phyloP scores from a whole-genome alignment of 768 basidiomycete genomes.

The Rhizopogon sp. region DNA sequence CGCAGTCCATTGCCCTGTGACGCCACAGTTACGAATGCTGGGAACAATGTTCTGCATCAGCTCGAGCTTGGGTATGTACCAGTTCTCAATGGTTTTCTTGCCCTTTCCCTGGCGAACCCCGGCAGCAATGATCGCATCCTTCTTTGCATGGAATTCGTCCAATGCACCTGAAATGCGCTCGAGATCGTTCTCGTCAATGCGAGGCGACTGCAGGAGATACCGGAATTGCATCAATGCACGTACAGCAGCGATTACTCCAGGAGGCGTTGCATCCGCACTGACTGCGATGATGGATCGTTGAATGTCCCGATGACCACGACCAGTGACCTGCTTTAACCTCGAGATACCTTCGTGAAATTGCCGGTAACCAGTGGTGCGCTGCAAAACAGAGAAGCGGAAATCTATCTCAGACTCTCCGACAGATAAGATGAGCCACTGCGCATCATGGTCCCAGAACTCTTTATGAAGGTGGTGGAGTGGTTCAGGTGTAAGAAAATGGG shows the following conservation, averaged over 20 bases:
- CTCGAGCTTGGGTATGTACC: constrained; percentile 38
- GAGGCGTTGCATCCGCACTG: constrained; percentile 28
- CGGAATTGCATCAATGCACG: constrained; percentile 32
- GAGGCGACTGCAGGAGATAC: constrained; percentile 28
- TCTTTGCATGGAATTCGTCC: constrained; percentile 24
- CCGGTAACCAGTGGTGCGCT: constrained; percentile 12
- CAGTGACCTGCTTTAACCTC: too few species aligned
- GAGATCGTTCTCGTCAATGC: too few species aligned
- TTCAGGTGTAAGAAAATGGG: constrained; percentile 30
- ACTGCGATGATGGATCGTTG: too few species aligned
- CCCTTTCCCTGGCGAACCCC: constrained; percentile 20
- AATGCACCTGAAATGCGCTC: too few species aligned
- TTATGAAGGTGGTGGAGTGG: constrained; percentile 37
- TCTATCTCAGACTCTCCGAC: constrained; percentile 21
- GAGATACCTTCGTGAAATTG: too few species aligned
- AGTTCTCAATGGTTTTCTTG: constrained; percentile 23
- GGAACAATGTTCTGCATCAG: constrained; percentile 29
- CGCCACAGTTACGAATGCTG: constrained; percentile 24
- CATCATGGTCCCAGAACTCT: constrained; percentile 21
- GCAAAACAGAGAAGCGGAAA: constrained; percentile 19
- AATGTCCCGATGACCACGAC: too few species aligned
- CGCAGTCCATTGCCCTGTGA: constrained; percentile 28
- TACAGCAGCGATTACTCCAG: constrained; percentile 26
- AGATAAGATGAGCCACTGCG: constrained; percentile 15
- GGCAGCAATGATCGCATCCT: constrained; percentile 25